Evolutionary conservation across 2,329 filamentous ascomycete genomes (phyloP), one percentile per base, ranked within the genome.

Genomic region (Tolypocladium tropicale): DNA sequence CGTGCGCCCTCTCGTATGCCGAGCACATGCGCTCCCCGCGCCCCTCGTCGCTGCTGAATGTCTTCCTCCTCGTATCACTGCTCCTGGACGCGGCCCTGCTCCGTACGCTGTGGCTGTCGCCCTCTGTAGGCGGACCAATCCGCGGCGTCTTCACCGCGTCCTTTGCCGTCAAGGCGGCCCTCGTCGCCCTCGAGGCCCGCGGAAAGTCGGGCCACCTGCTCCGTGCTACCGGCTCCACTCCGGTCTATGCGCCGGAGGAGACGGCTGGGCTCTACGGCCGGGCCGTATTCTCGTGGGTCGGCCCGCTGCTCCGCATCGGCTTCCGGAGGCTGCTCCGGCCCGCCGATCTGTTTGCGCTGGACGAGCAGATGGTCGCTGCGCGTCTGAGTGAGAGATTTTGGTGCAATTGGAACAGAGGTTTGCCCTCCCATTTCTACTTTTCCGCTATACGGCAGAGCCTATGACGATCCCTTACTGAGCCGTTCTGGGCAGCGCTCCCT

Each of bases 281-380:
- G 12, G 68, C 67, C 23, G 62, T 74, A 37, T 70, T 73, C 55
- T 68, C 68, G 58, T 76, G 73, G 74, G 60, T 75, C 39, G 70
- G 69, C 37, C 64, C 66, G 7, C 62, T 76, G 23, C 63, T 75
- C 59, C 54, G 60, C 51, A 67, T 59, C 12, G 74, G 74, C 1
- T 75, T 71, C 37, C 62, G 60, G 25, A 63, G 64, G 25, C 59
- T 74, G 48, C 60, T 76, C 18, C 64, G 58, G 48, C 68, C 69
- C 6, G 60, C 63, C 32, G 69, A 74, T 56, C 56, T 75, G 25
- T 71, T 69, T 39, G 59, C 63, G 3, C 62, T 75, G 52, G 69
- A 71, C 18, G 64, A 69, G 30, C 59, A 63, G 21, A 70, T 74
- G 68, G 57, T 57, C 10, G 60, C 67, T 48, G 68, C 61, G 16